Conservation (phyloP, 202 grass and related monocot species). For the Bolboschoenoplectus hybrid region DNA sequence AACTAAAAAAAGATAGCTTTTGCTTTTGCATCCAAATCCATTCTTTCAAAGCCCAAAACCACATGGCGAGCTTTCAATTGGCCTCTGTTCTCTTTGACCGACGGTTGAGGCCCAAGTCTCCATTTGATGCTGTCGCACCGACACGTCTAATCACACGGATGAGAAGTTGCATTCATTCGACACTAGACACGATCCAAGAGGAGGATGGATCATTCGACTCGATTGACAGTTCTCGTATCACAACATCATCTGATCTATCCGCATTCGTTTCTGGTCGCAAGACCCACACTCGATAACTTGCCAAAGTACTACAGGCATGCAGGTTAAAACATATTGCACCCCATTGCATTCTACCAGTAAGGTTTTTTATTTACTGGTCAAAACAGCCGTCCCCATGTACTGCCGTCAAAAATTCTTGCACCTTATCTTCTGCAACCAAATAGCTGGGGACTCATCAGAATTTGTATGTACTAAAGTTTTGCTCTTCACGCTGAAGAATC, state of each 20-base stretch:
- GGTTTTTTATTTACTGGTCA: conserved; percentile 1
- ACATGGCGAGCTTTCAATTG: conserved; percentile 35
- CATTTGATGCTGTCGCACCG: conserved; percentile 33
- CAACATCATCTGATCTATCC: conserved; percentile 16
- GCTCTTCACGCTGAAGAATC: conserved; percentile 19
- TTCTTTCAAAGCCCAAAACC: conserved; percentile 17
- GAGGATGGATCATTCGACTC: conserved; percentile 24
- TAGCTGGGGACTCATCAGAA: conserved; percentile 1
- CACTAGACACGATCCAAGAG: conserved; percentile 33
- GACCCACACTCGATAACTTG: conserved; percentile 9
- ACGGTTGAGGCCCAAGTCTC: conserved; percentile 27
- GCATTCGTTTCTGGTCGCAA: conserved; percentile 21
- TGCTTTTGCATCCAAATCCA: not conserved
- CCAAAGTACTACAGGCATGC: not conserved
- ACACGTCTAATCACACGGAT: conserved; percentile 26
- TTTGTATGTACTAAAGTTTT: conserved; percentile 5
- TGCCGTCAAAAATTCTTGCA: not conserved
- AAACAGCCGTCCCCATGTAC: not conserved
- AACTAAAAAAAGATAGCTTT: not conserved
- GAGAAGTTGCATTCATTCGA: conserved; percentile 10
- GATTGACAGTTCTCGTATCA: conserved; percentile 22
- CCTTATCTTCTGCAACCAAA: conserved; percentile 1
- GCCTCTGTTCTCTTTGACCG: conserved; percentile 19
- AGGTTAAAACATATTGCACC: not conserved
- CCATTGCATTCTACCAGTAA: not conserved